A percentile compares a stretch with the other conserved stretches of the same genome.
These are phyloP conservation scores for Auricularia cornea DNA, from an alignment of 768 basidiomycete genomes.

Conservation along the genomic window DNA sequence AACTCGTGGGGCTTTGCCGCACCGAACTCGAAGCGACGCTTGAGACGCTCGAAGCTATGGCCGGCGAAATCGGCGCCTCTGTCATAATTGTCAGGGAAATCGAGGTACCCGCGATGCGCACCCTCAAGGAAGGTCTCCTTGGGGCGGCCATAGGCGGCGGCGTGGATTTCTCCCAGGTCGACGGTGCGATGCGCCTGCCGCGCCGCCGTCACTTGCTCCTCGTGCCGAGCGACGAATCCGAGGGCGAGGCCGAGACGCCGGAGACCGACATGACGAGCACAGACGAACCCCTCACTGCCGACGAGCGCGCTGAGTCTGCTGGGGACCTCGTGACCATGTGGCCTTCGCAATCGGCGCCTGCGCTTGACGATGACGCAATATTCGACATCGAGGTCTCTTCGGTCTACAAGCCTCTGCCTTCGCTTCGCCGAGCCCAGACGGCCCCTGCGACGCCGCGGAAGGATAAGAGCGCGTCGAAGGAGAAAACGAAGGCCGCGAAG, in stretches of 20 bases:
- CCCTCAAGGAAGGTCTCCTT: constrained; percentile 2
- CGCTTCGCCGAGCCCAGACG: constrained; percentile 37
- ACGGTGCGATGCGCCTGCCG: constrained; percentile 18
- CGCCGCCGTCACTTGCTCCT: constrained; percentile 7
- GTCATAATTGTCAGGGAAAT: constrained; percentile 88
- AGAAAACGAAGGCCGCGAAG: constrained; percentile 11
- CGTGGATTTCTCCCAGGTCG: constrained; percentile 32
- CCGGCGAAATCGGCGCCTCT: constrained; percentile 84
- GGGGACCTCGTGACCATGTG: constrained; percentile 23
- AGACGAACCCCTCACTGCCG: constrained; percentile 36
- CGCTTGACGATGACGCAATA: constrained; percentile 3
- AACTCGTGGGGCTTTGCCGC: constrained; percentile 69
- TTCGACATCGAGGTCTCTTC: constrained; percentile 59
- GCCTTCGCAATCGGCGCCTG: constrained; percentile 8
- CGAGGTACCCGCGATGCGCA: constrained; percentile 46
- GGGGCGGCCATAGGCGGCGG: constrained; percentile 14
- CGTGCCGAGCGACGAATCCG: constrained; percentile 14
- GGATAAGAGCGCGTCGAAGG: constrained; percentile 12
- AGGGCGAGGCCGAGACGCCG: constrained; percentile 12
- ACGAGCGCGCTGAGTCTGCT: constrained; percentile 32
- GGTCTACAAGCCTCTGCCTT: constrained; percentile 67
- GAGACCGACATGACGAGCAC: constrained; percentile 20
- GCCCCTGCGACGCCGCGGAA: constrained; percentile 10
- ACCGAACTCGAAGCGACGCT: constrained; percentile 72
- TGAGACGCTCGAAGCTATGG: constrained; percentile 89